Percentiles rank a stretch among this genome's conserved stretches.
Evolutionary conservation across 257 asterid genomes (phyloP).

Genomic region (Rubia yunnanensis): DNA sequence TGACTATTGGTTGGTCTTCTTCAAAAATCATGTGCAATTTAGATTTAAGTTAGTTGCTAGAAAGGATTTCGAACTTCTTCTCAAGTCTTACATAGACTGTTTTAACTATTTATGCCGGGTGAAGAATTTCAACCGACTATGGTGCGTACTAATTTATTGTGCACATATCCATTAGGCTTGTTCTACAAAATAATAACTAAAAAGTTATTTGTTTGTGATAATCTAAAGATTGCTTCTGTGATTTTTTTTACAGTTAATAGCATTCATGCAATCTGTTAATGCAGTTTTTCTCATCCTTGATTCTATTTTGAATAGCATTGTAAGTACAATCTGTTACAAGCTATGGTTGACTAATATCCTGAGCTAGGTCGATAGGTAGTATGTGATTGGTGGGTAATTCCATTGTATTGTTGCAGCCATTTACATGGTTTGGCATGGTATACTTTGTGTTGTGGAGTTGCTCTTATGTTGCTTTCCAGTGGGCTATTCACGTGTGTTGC

Average conservation of each 20-base stretch:
- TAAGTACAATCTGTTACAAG: constrained; percentile 15
- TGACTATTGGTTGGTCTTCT: not conserved
- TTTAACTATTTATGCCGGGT: constrained; percentile 55
- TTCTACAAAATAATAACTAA: not conserved
- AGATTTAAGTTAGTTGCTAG: not conserved
- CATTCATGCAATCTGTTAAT: constrained; percentile 81
- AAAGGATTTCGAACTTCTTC: not conserved
- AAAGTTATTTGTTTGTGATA: not conserved
- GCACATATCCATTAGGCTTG: not conserved
- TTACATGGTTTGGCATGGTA: constrained; percentile 55
- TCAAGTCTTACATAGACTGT: too few relatives aligned
- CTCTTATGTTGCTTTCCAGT: constrained; percentile 59
- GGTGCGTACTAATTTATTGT: constrained; percentile 29
- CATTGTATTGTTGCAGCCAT: constrained; percentile 39
- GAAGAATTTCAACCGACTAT: constrained; percentile 61
- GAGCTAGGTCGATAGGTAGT: not conserved
- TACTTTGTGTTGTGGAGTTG: constrained; percentile 66
- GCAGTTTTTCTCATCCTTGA: constrained; percentile 74
- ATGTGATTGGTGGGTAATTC: constrained; percentile 5
- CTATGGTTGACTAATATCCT: not conserved
- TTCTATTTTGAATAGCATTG: constrained; percentile 62
- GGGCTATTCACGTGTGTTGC: constrained; percentile 75
- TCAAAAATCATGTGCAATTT: not conserved
- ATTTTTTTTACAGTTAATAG: constrained; percentile 48
- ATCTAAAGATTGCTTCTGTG: constrained; percentile 5